Conservation (phyloP, 2,329 filamentous ascomycete species). For the Dothideomycetes sp. region DNA sequence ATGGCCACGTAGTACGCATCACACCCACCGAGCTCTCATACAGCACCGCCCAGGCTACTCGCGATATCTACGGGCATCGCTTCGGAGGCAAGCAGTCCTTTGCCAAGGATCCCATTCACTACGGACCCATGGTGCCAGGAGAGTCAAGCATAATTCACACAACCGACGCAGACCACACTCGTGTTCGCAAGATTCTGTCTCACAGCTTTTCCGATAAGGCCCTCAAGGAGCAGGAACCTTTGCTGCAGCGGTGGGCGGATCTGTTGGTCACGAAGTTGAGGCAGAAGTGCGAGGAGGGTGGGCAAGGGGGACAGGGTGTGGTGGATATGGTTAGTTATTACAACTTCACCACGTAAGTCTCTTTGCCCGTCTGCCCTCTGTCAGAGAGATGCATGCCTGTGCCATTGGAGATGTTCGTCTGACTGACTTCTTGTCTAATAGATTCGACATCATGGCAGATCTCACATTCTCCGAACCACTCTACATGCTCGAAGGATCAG, state of each 20-base stretch:
- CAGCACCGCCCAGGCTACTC: conserved; percentile 26
- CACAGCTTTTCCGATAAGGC: conserved; percentile 33
- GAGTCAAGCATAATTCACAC: conserved; percentile 3
- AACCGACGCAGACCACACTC: conserved; percentile 20
- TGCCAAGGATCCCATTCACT: conserved; percentile 26
- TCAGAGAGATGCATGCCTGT: too few relatives aligned
- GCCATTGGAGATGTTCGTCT: too few relatives aligned
- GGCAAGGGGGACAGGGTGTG: conserved; percentile 39
- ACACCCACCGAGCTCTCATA: conserved; percentile 38
- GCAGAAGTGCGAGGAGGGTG: too few relatives aligned
- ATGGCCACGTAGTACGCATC: conserved; percentile 36
- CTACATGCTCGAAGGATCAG: conserved; percentile 15
- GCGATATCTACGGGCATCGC: conserved; percentile 23
- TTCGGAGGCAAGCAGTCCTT: conserved; percentile 11
- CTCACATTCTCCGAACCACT: conserved; percentile 23
- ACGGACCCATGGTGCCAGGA: conserved; percentile 26
- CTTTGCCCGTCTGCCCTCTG: neutral
- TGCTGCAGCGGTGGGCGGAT: conserved; percentile 28
- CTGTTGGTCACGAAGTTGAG: conserved; percentile 24
- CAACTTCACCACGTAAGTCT: conserved; percentile 7
- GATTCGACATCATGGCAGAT: conserved; percentile 14
- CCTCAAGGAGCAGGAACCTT: conserved; percentile 27
- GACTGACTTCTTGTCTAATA: neutral
- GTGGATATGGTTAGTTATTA: conserved; percentile 41
- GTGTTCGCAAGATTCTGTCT: conserved; percentile 24